Percentiles rank a stretch among this genome's conserved stretches.
These are phyloP conservation scores for Salvia splendens DNA, from an alignment of 257 asterid genomes.

Conservation along the genomic window DNA sequence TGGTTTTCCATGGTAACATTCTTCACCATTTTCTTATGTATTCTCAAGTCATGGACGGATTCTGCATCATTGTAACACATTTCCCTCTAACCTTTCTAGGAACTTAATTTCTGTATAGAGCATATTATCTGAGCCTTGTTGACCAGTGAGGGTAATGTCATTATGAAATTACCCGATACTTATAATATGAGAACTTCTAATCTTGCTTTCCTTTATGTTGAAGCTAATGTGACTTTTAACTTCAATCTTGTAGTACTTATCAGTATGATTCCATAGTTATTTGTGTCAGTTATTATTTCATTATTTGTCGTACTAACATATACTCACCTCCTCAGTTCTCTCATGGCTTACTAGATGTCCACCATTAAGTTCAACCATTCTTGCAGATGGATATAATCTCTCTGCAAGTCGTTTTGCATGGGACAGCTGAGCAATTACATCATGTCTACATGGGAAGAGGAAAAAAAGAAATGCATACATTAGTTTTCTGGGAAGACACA, in stretches of 20 bases:
- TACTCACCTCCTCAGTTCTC: slow-evolving; percentile 88
- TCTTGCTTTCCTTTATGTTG: neutral
- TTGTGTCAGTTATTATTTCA: neutral
- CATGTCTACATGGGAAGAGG: slow-evolving; percentile 53
- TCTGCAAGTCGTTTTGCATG: slow-evolving; percentile 86
- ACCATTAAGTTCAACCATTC: slow-evolving; percentile 95
- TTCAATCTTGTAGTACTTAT: too few species aligned
- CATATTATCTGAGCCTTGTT: neutral
- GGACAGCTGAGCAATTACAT: slow-evolving; percentile 87
- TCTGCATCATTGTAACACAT: neutral
- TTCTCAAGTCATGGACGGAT: neutral
- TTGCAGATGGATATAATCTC: slow-evolving; percentile 75
- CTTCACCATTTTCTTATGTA: neutral
- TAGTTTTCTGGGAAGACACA: slow-evolving; percentile 21
- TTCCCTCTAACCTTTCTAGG: neutral
- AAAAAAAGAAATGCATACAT: neutral
- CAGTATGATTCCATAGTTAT: neutral
- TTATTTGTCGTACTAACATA: neutral
- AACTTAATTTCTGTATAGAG: neutral
- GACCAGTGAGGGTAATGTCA: neutral
- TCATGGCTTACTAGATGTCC: slow-evolving; percentile 97
- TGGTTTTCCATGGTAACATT: neutral
- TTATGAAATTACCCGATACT: neutral
- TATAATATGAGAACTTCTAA: slow-evolving; percentile 1
- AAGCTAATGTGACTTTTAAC: too few species aligned